Percentiles rank a stretch among this genome's conserved stretches.
phyloP scores from a whole-genome alignment of 2,329 filamentous ascomycete species.

The Trichocomaceae sp. region DNA sequence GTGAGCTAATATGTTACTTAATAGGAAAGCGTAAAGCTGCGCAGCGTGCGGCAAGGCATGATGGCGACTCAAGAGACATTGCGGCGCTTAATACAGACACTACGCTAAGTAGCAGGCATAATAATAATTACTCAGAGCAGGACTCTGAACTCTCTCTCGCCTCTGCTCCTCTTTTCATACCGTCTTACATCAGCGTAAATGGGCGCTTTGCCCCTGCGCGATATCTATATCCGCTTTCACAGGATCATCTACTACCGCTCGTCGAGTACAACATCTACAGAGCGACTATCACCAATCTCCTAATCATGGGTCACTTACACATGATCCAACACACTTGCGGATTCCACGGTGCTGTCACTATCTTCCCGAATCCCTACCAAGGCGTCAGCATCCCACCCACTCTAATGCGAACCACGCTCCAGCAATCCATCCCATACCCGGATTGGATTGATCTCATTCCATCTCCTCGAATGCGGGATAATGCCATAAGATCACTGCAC shows the following conservation, averaged over 20 bases:
- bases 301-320: slow-evolving; percentile 14
- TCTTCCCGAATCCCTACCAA: background rate
- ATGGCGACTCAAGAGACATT: background rate
- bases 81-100: background rate
- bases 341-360: background rate
- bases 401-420: slow-evolving; percentile 28
- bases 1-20: background rate
- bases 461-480: slow-evolving; percentile 32
- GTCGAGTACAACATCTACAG: slow-evolving; percentile 23
- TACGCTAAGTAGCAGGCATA: too few relatives aligned
- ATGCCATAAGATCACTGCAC: slow-evolving; percentile 22
- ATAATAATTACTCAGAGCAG: background rate
- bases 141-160: background rate
- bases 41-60: background rate
- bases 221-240: slow-evolving; percentile 3
- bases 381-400: slow-evolving; percentile 15
- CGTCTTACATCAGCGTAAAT: background rate
- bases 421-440: slow-evolving; percentile 26
- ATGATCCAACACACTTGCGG: background rate
- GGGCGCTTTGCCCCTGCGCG: background rate
- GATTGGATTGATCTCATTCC: slow-evolving; percentile 35
- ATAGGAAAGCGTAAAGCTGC: slow-evolving; percentile 5
- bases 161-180: background rate
- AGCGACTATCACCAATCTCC: slow-evolving; percentile 17
- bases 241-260: slow-evolving; percentile 19